Evolutionary conservation across 2,329 filamentous ascomycete species (phyloP), one percentile per base, ranked within the genome.

Genomic region (Akanthomyces dipterigenus): DNA sequence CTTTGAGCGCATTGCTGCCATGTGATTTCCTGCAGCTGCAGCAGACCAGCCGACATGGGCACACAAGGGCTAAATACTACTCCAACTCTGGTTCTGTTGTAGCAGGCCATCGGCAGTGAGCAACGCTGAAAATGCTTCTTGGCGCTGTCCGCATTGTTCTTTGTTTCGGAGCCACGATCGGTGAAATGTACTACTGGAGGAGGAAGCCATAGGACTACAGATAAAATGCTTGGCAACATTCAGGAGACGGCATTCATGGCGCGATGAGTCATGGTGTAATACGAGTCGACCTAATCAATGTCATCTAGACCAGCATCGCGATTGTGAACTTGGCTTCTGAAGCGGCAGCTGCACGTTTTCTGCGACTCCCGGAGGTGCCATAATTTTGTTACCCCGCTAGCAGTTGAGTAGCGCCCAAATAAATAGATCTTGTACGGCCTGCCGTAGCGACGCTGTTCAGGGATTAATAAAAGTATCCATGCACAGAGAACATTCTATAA

Each of bases 121-220:
- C 2, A 11, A 2, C 8, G 43, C 31, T 12, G 45, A 38, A 57
- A 2, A 11, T 24, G 43, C 42, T 34, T 57, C 42, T 34, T 57
- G 49, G 55, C 55, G 55, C 55, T 57, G 43, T 43, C 55, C 55
- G 55, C 55, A 57, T 26, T 46, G 14, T 28, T 20, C 2, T 22
- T 24, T 56, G 24, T 36, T 24, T 48, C 55, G 55, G 42, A 18
- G 43, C 4, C 31, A 18, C 34, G 22, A 43, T 57, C 55, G 55
- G 55, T 24, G 42, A 48, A 57, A 57, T 57, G 22, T 28, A 38
- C 1, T 38, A 16, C 3, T 38, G 31, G 7, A 34, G 8, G 31
- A 34, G 11, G 2, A 34, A 34, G 5, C 31, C 8, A 34, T 2
- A 34, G 31, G 11, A 34, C 4, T 8, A 34, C 7, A 9, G 31